Conservation (phyloP, 495 filamentous ascomycete genomes). For the Penicillium waksmanii region DNA sequence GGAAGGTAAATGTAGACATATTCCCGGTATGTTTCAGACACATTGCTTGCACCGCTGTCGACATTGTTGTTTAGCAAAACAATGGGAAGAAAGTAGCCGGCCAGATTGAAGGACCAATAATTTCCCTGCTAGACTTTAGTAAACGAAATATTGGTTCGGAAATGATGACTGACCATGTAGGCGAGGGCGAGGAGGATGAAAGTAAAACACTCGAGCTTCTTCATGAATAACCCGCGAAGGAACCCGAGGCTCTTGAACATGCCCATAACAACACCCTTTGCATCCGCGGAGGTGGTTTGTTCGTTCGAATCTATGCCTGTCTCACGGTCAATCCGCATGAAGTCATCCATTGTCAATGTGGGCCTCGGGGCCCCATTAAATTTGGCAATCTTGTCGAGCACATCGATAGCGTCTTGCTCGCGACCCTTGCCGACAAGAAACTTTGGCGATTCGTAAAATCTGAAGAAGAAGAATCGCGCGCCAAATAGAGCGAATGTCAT, state of each 20-base stretch:
- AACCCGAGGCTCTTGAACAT: constrained; percentile 11
- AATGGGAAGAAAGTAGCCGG: constrained; percentile 43
- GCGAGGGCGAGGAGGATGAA: constrained; percentile 16
- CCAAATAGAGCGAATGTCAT: constrained; percentile 64
- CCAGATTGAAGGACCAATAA: constrained; percentile 26
- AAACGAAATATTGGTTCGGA: neutral
- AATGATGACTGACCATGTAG: constrained; percentile 12
- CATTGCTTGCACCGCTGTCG: constrained; percentile 14
- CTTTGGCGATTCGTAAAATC: constrained; percentile 71
- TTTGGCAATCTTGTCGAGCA: constrained; percentile 40
- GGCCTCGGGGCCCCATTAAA: constrained; percentile 26
- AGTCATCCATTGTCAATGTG: constrained; percentile 13
- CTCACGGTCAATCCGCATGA: constrained; percentile 4
- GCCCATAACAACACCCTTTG: neutral
- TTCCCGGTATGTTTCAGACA: constrained; percentile 41
- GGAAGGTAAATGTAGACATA: constrained; percentile 51
- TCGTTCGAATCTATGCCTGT: neutral
- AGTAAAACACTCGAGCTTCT: constrained; percentile 15
- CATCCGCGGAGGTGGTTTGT: neutral
- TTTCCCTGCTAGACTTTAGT: constrained; percentile 11
- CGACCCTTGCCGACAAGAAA: constrained; percentile 51
- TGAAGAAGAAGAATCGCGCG: constrained; percentile 66
- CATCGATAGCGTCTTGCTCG: constrained; percentile 40
- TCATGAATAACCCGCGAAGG: constrained; percentile 4
- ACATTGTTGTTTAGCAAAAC: constrained; percentile 44